Base-by-base conservation (phyloP, 345 rosid species). In the Murraya koenigii region DNA sequence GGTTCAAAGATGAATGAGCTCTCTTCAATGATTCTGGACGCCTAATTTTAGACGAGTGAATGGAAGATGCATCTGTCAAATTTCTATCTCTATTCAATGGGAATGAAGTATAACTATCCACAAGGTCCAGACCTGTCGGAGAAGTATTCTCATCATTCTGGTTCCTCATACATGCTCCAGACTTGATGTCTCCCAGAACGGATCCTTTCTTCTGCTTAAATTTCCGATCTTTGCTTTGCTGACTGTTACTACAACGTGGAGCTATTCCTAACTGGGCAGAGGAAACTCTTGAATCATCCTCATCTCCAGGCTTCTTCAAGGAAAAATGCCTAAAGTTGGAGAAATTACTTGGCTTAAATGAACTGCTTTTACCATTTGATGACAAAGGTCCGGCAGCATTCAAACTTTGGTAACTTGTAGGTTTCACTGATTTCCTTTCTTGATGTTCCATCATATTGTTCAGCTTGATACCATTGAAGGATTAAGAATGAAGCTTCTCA, bases 401-500 rank as follows among this genome's bases (percentile, higher is more conserved):
- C 69, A 78, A 78, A 82, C 75, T 75, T 71, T 59, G 81, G 72
- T 65, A 79, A 76, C 75, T 72, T 52, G 62, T 66, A 65, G 62
- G 75, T 67, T 66, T 82, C 59, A 39, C 38, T 25, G 80, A 65
- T 66, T 71, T 80, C 56, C 32, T 26, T 58, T 78, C 80, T 36
- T 71, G 80, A 39, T 49, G 76, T 58, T 36, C 73, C 75, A 41
- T 69, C 28, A 14, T 33, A 69, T 30, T 35, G 41, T 80, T 64
- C 44, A 65, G 54, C 55, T 80, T 81, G 20, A 58, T 67, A 79
- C 79, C 86, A 69, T 30, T 58, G 59, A 79, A 64, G 30, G 75
- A 79, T 72, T 68, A 66, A 32, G 84, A 74, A 69, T 79, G 77
- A 75, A 77, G 72, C 84, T 87, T 90, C 74, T 85, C 93, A n/a